These are phyloP conservation scores for Plasmodium inui DNA, from an alignment of 169 alveolate species.

Conservation along the genomic window DNA sequence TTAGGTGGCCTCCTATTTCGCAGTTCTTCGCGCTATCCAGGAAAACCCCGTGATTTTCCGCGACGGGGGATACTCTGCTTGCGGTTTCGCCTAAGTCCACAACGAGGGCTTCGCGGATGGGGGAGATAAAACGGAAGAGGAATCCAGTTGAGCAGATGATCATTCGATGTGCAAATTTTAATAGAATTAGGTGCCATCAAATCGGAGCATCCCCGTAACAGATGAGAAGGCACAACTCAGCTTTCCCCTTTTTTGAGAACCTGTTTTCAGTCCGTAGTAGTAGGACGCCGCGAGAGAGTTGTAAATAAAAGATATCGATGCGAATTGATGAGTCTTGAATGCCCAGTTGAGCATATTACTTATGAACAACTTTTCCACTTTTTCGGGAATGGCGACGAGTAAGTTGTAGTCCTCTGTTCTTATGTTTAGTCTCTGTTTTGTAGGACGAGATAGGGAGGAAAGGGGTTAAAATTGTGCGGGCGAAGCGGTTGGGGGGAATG, in stretches of 20 bases:
- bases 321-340: constrained; percentile 39
- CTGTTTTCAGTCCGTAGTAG: constrained; percentile 72
- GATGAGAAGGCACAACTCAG: background rate
- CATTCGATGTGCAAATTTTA: background rate
- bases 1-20: constrained; percentile 71
- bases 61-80: constrained; percentile 60
- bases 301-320: constrained; percentile 66
- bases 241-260: constrained; percentile 5
- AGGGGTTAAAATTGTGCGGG: background rate
- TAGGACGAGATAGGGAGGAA: background rate
- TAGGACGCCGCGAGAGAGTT: constrained; percentile 69
- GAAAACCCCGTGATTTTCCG: constrained; percentile 69
- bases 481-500: background rate
- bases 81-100: constrained; percentile 71
- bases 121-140: background rate
- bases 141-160: background rate
- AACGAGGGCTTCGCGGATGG: constrained; percentile 27
- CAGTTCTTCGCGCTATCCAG: constrained; percentile 19
- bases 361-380: constrained; percentile 42
- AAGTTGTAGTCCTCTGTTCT: constrained; percentile 45
- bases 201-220: background rate
- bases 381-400: constrained; percentile 59
- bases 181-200: background rate
- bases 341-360: constrained; percentile 64
- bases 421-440: constrained; percentile 51